phyloP scores from a whole-genome alignment of 1,284 basidiomycete species.

The Heterobasidion occidentale region DNA sequence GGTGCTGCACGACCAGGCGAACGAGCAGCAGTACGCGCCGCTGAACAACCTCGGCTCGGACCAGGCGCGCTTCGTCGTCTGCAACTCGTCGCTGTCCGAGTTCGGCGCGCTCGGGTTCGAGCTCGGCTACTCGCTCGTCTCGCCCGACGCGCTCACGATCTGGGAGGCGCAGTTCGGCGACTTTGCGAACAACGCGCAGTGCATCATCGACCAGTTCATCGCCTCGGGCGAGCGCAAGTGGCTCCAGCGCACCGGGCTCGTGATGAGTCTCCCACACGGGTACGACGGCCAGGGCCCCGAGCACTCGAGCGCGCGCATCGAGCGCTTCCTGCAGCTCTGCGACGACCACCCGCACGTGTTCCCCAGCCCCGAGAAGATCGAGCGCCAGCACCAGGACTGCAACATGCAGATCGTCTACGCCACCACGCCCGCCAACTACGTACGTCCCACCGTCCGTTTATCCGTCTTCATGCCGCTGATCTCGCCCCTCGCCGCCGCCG shows the following conservation, averaged over 20 bases:
- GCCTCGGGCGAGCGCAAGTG: slow-evolving; percentile 98
- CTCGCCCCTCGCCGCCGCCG: slow-evolving; percentile 1
- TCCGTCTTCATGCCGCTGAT: too few relatives aligned
- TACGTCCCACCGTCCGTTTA: too few relatives aligned
- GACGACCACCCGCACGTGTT: slow-evolving; percentile 94
- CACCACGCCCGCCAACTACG: slow-evolving; percentile 91
- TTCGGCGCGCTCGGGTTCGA: slow-evolving; percentile 96
- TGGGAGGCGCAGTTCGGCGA: slow-evolving; percentile 99
- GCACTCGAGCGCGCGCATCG: slow-evolving; percentile 93
- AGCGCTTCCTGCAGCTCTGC: slow-evolving; percentile 96
- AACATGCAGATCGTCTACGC: slow-evolving; percentile 99
- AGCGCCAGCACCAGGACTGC: slow-evolving; percentile 96
- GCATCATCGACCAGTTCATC: slow-evolving; percentile 99
- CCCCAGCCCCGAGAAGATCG: slow-evolving; percentile 85
- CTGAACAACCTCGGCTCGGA: slow-evolving; percentile 83
- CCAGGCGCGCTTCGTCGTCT: slow-evolving; percentile 90
- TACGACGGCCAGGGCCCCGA: slow-evolving; percentile 99
- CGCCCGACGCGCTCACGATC: slow-evolving; percentile 88
- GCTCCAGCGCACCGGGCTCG: slow-evolving; percentile 92
- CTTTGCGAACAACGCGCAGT: slow-evolving; percentile 95
- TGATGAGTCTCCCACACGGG: slow-evolving; percentile 91
- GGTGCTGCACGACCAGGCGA: slow-evolving; percentile 93
- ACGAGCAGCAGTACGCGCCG: slow-evolving; percentile 85
- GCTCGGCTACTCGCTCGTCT: slow-evolving; percentile 97
- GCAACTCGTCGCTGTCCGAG: slow-evolving; percentile 97